A percentile compares a stretch with the other conserved stretches of the same genome.
These are phyloP conservation scores for Spinacia oleracea DNA, from an alignment of 179 eudicot genomes.

Conservation along the genomic window DNA sequence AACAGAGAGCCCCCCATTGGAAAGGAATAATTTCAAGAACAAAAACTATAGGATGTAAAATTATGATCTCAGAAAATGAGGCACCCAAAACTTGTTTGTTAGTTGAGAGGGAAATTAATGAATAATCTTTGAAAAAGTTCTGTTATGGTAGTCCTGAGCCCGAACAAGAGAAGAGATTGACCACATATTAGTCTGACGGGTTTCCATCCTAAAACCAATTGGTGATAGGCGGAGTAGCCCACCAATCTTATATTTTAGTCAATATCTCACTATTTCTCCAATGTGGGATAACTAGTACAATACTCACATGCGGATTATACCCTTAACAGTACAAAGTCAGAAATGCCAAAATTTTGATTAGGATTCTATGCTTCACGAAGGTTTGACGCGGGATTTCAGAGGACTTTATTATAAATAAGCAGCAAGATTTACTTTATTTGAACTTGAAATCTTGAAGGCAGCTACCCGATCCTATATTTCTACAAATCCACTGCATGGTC, in stretches of 20 bases:
- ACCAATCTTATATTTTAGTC: too few species aligned
- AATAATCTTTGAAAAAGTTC: background rate
- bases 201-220: too few species aligned
- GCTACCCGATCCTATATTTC: background rate
- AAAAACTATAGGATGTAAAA: background rate
- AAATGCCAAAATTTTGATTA: background rate
- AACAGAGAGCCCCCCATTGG: background rate
- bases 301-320: too few species aligned
- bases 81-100: background rate
- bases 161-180: too few species aligned
- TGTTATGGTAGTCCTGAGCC: too few species aligned
- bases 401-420: background rate
- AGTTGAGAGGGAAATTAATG: background rate
- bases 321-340: background rate
- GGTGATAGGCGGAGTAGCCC: too few species aligned
- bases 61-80: background rate
- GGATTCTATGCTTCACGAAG: background rate
- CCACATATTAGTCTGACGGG: too few species aligned
- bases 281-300: too few species aligned
- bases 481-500: background rate
- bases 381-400: background rate
- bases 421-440: background rate
- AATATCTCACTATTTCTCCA: too few species aligned
- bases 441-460: background rate
- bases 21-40: background rate